Evolutionary conservation across 2,329 filamentous ascomycete species (phyloP), one percentile per base, ranked within the genome.

Genomic region (Penicillium sp.): DNA sequence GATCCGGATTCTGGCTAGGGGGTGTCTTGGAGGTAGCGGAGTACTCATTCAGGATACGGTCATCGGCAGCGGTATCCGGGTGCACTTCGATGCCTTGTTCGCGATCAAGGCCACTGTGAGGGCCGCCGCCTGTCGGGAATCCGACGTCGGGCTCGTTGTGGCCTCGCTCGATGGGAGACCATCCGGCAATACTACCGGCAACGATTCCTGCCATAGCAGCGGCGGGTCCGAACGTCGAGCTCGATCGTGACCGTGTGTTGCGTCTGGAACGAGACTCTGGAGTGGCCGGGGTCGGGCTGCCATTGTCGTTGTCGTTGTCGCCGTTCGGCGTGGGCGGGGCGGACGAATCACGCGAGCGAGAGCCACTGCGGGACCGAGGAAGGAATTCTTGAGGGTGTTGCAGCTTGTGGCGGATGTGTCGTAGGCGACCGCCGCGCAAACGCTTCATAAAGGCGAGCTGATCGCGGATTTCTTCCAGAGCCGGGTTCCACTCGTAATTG

Each of bases 171-270:
- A 86, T 82, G 0, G 77, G 85, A 35, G 83, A 86, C 83, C 82
- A 87, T 40, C 83, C 84, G 40, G 79, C 83, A 60, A 87, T 80
- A 66, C 82, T 85, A 50, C 85, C 84, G n/a, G 84, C 85, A 37
- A 87, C 79, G 46, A 87, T 79, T 61, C 85, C 85, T 25, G 84
- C 84, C 83, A 86, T 86, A 37, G 84, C 85, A 44, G 82, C 79
- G 15, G 83, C 84, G 9, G 84, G 81, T 6, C 81, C 83, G 60
- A 86, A 80, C 1, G 76, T 70, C 2, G 78, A 80, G 68, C 84
- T 86, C 15, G 83, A 86, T 31, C 83, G 78, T 34, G 83, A 85
- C 54, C 84, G 79, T 2, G 75, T 77, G 47, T 80, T 71, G 48
- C 65, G 69, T 53, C 77, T 75, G 29, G 77, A 77, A 10, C 77